Conservation (phyloP, 495 filamentous ascomycete genomes). For the Neurospora sp. region DNA sequence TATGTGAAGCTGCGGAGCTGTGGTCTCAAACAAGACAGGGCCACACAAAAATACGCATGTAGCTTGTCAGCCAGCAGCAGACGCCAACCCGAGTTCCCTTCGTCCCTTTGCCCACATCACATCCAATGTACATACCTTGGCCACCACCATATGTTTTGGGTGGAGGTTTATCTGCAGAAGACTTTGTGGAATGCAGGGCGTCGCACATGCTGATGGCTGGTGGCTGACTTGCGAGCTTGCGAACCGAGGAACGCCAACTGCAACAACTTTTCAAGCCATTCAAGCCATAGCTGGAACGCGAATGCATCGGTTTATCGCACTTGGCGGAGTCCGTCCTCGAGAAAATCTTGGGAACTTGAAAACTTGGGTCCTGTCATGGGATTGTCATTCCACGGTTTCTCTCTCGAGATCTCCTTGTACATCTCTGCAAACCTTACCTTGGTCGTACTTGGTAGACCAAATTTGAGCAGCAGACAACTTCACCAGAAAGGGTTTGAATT, state of each 20-base stretch:
- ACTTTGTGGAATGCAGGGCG: not conserved
- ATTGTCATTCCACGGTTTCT: not conserved
- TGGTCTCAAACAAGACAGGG: not conserved
- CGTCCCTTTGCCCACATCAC: not conserved
- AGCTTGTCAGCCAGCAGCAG: not conserved
- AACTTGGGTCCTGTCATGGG: not conserved
- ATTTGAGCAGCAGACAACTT: not conserved
- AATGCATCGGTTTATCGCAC: not conserved
- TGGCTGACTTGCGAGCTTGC: not conserved
- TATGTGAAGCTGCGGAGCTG: not conserved
- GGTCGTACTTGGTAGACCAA: not conserved
- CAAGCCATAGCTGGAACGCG: not conserved
- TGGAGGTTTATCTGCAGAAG: not conserved
- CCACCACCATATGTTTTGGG: not conserved
- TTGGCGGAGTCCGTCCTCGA: not conserved
- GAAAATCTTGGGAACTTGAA: not conserved
- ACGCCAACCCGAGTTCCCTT: not conserved
- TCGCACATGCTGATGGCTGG: not conserved
- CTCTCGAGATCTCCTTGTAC: not conserved
- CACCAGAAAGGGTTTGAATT: not conserved
- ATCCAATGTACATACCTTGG: not conserved
- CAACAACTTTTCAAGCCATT: not conserved
- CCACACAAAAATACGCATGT: not conserved
- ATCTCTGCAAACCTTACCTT: not conserved
- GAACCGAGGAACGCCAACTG: not conserved